Evolutionary conservation across 176 grass and related monocot species (phyloP), one percentile per base, ranked within the genome.

Genomic region (Ampelocalamus luodianensis): DNA sequence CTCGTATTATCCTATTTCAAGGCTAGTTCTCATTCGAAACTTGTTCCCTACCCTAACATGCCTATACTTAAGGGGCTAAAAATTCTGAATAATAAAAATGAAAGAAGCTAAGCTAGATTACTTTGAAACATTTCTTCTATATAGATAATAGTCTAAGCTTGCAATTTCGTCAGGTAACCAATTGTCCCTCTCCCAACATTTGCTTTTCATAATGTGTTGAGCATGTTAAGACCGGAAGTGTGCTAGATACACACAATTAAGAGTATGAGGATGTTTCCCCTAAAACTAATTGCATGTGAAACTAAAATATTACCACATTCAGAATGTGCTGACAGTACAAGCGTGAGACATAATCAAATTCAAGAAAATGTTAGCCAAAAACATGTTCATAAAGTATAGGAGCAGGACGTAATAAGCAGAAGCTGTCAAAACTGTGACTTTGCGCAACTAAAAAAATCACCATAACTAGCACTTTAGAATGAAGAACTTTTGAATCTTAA

Each of bases 1-100:
- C 48, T 79, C 36, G 0, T 40, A 24, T 56, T 16, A 55, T 81
- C 34, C 46, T 55, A 27, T 81, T 53, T 81, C 37, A 81, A 43
- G 22, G 20, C 10, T 43, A 16, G 1, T 71, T 39, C 9, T 43
- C 15, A 11, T 58, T 15, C 24, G 1, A 54, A 39, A 67, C 14
- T 38, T 80, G 32, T 68, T 69, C 36, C 65, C 79, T 42, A 8
- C 9, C 42, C 10, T 64, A 8, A 42, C 7, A 11, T 64, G 16
- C 8, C 38, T 29, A 44, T 42, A 23, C 3, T 43, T 69, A 26
- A 61, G 46, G 51, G 5, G 24, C 65, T 34, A 42, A 20, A 29
- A 59, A 22, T 42, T 54, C 23, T 73, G 68, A 46, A 74, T 53
- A 17, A 72, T 16, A 27, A 16, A 39, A 20, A 20, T 34, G 36